phyloP scores from a whole-genome alignment of 495 filamentous ascomycete species.

The Neurospora hispaniola region DNA sequence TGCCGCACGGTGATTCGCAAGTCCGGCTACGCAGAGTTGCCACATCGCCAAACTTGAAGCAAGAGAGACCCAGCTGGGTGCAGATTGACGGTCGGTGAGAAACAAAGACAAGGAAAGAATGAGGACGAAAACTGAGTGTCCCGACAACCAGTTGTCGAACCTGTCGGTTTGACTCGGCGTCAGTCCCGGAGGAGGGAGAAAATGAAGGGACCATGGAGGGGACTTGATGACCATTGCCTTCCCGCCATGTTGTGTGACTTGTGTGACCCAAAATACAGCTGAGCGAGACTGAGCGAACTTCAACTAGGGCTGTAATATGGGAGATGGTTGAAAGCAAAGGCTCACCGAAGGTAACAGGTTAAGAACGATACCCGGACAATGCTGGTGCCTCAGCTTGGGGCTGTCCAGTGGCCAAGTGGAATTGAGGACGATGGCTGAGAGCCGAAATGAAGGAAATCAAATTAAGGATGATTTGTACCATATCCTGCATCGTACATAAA shows the following conservation, averaged over 20 bases:
- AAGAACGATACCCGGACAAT: neutral
- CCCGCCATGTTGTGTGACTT: neutral
- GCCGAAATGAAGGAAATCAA: neutral
- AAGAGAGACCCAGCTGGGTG: neutral
- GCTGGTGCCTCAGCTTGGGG: neutral
- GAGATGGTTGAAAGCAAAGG: neutral
- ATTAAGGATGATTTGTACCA: neutral
- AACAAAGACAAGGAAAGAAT: neutral
- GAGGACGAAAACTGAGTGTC: neutral
- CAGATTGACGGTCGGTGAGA: neutral
- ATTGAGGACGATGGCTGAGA: neutral
- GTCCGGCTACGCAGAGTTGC: neutral
- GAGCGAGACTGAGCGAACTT: neutral
- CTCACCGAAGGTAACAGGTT: neutral
- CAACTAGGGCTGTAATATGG: neutral
- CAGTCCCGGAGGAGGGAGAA: neutral
- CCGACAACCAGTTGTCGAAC: neutral
- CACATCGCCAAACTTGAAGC: neutral
- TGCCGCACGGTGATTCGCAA: neutral
- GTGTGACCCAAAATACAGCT: neutral
- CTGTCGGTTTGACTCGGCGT: neutral
- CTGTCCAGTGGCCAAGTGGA: neutral
- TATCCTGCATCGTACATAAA: neutral
- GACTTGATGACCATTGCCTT: neutral
- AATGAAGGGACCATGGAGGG: neutral